These are phyloP conservation scores for Xylaria sp. DNA, from an alignment of 2,329 filamentous ascomycete species.

Conservation along the genomic window DNA sequence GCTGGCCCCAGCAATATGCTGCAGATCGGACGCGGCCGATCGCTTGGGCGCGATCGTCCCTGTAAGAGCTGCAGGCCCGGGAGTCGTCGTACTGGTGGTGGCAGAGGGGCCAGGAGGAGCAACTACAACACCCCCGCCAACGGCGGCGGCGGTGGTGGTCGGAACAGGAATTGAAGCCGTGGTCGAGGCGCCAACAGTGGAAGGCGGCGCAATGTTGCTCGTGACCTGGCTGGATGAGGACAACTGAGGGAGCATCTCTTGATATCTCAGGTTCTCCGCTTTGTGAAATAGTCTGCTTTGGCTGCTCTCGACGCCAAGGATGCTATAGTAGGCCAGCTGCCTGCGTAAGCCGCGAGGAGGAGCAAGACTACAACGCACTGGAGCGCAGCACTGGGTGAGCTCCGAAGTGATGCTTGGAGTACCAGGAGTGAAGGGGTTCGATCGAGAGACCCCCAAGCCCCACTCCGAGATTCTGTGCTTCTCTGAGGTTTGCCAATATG, in stretches of 20 bases:
- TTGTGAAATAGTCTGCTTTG: neutral
- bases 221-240: conserved; percentile 28
- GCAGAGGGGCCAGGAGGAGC: conserved; percentile 19
- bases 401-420: neutral
- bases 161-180: conserved; percentile 23
- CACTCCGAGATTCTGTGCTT: neutral
- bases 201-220: conserved; percentile 27
- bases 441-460: neutral
- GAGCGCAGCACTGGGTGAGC: neutral
- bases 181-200: conserved; percentile 21
- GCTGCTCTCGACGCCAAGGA: conserved; percentile 3
- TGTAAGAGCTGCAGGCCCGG: conserved; percentile 25
- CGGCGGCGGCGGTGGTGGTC: conserved; percentile 1
- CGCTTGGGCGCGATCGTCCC: conserved; percentile 29
- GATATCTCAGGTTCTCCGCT: conserved; percentile 2
- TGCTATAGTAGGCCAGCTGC: conserved; percentile 3
- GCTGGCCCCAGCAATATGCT: conserved; percentile 31
- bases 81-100: conserved; percentile 22
- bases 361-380: neutral
- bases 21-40: conserved; percentile 34
- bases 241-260: conserved; percentile 31
- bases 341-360: conserved; percentile 6
- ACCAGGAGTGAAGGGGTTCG: neutral
- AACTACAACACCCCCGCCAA: conserved; percentile 13
- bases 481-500: neutral